A percentile compares a stretch with the other conserved stretches of the same genome.
Conservation (phyloP, 345 rosid genomes). For the Populus alba region DNA sequence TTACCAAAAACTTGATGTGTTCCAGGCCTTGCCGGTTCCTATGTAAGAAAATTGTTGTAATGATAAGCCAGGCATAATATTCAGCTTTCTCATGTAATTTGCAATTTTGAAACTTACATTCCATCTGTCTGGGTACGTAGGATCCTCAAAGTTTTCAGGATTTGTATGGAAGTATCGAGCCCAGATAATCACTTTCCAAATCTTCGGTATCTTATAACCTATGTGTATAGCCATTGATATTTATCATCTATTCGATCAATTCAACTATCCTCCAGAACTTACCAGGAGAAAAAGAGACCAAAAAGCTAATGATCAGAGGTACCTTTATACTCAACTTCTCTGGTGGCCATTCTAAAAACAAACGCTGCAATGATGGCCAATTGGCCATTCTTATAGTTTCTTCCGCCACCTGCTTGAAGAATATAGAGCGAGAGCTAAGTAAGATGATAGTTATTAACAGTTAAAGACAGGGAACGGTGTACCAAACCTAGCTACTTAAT, state of each 20-base stretch:
- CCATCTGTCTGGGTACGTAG: slow-evolving; percentile 46
- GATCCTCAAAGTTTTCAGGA: slow-evolving; percentile 35
- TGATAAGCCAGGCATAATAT: not conserved
- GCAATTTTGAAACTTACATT: slow-evolving; percentile 20
- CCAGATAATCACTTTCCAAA: slow-evolving; percentile 41
- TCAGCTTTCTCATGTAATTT: no score
- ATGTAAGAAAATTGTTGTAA: not conserved
- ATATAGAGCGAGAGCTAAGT: not conserved
- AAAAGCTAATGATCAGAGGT: not conserved
- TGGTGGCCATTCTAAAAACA: slow-evolving; percentile 14
- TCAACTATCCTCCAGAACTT: no score
- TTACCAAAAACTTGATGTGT: slow-evolving; percentile 39
- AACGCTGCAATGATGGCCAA: slow-evolving; percentile 30
- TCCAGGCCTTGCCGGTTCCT: slow-evolving; percentile 33
- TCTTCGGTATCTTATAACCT: slow-evolving; percentile 44
- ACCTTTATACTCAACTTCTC: slow-evolving; percentile 39
- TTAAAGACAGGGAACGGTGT: no score
- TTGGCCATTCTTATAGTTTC: slow-evolving; percentile 44
- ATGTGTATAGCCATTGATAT: not conserved
- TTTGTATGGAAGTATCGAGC: slow-evolving; percentile 34
- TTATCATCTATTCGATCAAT: no score
- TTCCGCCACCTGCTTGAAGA: slow-evolving; percentile 31
- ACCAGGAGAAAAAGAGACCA: no score
- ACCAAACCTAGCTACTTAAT: no score
- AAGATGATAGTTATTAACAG: not conserved